Conservation (phyloP, 2,329 filamentous ascomycete genomes). For the Diplodia mutila region DNA sequence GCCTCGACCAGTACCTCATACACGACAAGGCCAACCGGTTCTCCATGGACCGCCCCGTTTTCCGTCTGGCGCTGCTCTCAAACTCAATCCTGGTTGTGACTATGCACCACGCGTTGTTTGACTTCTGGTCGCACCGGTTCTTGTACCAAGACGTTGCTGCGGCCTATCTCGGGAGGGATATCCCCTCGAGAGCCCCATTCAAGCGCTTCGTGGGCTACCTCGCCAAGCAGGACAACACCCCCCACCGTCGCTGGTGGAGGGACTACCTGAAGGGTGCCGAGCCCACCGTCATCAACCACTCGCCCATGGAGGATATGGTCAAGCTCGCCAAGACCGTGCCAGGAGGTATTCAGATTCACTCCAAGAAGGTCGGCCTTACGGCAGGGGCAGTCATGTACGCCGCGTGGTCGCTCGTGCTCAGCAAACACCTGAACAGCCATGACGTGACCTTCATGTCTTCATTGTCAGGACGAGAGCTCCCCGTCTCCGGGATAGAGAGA, state of each 20-base stretch:
- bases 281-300: neutral
- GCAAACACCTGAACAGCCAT: neutral
- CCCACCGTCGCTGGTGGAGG: neutral
- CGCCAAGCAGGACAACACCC: neutral
- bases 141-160: slow-evolving; percentile 25
- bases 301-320: neutral
- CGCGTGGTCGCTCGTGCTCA: slow-evolving; percentile 21
- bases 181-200: neutral
- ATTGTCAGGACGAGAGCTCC: slow-evolving; percentile 7
- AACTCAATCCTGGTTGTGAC: slow-evolving; percentile 14
- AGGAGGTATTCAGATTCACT: neutral
- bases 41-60: slow-evolving; percentile 8
- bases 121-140: slow-evolving; percentile 29
- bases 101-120: slow-evolving; percentile 28
- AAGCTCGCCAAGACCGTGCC: neutral
- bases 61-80: slow-evolving; percentile 7
- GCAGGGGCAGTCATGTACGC: slow-evolving; percentile 7
- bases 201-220: slow-evolving; percentile 5
- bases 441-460: slow-evolving; percentile 17
- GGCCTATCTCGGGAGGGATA: neutral
- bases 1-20: neutral
- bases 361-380: slow-evolving; percentile 4
- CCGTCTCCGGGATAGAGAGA: neutral
- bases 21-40: neutral
- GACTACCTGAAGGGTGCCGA: neutral